These are phyloP conservation scores for Carex pumila DNA, from an alignment of 176 grass and related monocot species.

Conservation along the genomic window DNA sequence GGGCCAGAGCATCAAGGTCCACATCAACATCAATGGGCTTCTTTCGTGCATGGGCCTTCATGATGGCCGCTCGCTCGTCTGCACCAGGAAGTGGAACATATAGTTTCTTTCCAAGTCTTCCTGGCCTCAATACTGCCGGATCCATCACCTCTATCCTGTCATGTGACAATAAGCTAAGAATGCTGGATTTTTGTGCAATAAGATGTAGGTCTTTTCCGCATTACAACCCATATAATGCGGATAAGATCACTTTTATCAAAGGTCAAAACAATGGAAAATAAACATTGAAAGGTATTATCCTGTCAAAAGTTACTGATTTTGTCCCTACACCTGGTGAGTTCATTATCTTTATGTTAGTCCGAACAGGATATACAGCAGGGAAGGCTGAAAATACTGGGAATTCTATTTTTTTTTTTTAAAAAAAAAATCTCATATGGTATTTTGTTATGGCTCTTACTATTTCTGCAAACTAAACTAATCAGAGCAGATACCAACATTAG, in stretches of 20 bases:
- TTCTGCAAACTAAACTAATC: neutral
- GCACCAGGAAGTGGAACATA: constrained; percentile 75
- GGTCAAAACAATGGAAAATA: neutral
- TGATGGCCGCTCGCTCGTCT: constrained; percentile 51
- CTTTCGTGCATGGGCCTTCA: constrained; percentile 57
- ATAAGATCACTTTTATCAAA: neutral
- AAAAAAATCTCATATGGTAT: neutral
- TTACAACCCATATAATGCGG: neutral
- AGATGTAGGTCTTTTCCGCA: neutral
- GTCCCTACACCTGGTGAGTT: neutral
- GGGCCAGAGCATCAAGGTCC: constrained; percentile 46
- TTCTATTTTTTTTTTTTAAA: neutral
- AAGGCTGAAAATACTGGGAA: neutral
- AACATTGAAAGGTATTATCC: no score
- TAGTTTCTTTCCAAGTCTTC: constrained; percentile 69
- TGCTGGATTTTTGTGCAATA: neutral
- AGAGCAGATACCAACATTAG: neutral
- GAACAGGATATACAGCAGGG: neutral
- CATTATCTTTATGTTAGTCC: neutral
- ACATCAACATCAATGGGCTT: constrained; percentile 53
- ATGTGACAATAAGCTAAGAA: neutral
- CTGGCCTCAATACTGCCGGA: constrained; percentile 67
- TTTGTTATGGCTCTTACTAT: neutral
- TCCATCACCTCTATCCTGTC: constrained; percentile 80
- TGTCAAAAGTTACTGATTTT: neutral